These are phyloP conservation scores for Sanghuangporus weigelae DNA, from an alignment of 1,284 basidiomycete genomes.

Conservation along the genomic window DNA sequence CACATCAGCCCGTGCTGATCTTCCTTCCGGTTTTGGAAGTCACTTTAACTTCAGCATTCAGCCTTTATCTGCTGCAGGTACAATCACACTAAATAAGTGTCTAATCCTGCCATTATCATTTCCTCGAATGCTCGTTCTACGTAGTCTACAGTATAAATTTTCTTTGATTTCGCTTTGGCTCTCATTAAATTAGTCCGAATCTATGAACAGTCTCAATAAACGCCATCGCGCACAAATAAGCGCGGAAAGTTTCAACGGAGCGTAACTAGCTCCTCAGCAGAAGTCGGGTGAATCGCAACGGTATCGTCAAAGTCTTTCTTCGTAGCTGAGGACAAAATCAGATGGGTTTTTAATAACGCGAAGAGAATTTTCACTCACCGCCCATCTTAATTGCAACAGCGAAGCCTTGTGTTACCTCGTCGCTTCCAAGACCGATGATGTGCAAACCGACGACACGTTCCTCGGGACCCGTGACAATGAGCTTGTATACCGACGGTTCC, in stretches of 20 bases:
- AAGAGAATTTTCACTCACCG: conserved; percentile 39
- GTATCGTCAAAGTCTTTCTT: conserved; percentile 85
- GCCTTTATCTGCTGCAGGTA: not conserved
- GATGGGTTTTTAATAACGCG: not conserved
- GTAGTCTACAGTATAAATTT: too few relatives aligned
- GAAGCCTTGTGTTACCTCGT: conserved; percentile 94
- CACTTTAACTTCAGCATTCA: not conserved
- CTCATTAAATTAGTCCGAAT: too few relatives aligned
- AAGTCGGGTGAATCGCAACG: conserved; percentile 89
- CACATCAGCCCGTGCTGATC: not conserved
- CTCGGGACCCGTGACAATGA: conserved; percentile 81
- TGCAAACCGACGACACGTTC: conserved; percentile 95
- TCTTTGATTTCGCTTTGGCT: too few relatives aligned
- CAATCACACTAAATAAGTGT: too few relatives aligned
- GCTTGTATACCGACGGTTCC: conserved; percentile 91
- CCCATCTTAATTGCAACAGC: conserved; percentile 96
- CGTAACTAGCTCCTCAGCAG: conserved; percentile 45
- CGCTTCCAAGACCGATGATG: conserved; percentile 85
- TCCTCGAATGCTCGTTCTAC: too few relatives aligned
- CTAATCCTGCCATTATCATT: too few relatives aligned
- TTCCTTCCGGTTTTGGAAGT: not conserved
- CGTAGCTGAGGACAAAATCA: conserved; percentile 41
- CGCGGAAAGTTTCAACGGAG: not conserved
- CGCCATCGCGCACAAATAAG: not conserved
- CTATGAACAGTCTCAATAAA: too few relatives aligned